phyloP scores from a whole-genome alignment of 1,284 basidiomycete species.

The Anthracocystis walkeri region DNA sequence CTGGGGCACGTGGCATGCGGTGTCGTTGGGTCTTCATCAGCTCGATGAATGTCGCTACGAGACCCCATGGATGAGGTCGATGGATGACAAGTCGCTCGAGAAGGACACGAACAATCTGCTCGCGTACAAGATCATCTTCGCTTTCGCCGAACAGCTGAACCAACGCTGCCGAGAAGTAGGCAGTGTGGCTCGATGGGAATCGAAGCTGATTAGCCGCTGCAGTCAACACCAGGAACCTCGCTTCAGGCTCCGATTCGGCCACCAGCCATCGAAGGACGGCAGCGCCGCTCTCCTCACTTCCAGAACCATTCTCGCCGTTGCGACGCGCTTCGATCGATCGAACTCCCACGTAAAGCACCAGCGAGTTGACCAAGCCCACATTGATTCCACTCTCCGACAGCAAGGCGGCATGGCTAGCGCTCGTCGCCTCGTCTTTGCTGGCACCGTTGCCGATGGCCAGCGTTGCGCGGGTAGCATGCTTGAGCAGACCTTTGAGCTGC shows the following conservation, averaged over 20 bases:
- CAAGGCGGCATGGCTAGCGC: constrained; percentile 6
- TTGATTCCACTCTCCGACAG: constrained; percentile 79
- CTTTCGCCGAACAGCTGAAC: constrained; percentile 81
- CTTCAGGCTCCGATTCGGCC: constrained; percentile 87
- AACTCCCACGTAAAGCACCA: constrained; percentile 94
- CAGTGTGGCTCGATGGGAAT: constrained; percentile 69
- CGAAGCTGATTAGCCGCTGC: constrained; percentile 92
- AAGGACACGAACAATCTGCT: constrained; percentile 90
- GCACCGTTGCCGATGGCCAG: constrained; percentile 7
- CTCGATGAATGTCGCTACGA: constrained; percentile 92
- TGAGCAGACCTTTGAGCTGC: constrained; percentile 25
- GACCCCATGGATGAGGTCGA: constrained; percentile 97
- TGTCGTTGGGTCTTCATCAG: constrained; percentile 73
- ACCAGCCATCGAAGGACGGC: constrained; percentile 80
- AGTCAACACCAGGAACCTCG: constrained; percentile 93
- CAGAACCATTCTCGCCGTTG: constrained; percentile 64
- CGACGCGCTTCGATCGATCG: constrained; percentile 78
- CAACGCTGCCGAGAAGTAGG: constrained; percentile 87
- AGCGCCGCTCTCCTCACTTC: constrained; percentile 81
- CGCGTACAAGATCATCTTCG: constrained; percentile 79
- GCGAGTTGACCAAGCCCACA: constrained; percentile 85
- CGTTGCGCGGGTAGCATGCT: constrained; percentile 17
- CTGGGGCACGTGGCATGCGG: constrained; percentile 58
- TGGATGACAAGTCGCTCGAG: constrained; percentile 93
- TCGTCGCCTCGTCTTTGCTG: constrained; percentile 27